Base-by-base conservation (phyloP, 2,329 filamentous ascomycete species). In the Chalaropsis ovoidea region DNA sequence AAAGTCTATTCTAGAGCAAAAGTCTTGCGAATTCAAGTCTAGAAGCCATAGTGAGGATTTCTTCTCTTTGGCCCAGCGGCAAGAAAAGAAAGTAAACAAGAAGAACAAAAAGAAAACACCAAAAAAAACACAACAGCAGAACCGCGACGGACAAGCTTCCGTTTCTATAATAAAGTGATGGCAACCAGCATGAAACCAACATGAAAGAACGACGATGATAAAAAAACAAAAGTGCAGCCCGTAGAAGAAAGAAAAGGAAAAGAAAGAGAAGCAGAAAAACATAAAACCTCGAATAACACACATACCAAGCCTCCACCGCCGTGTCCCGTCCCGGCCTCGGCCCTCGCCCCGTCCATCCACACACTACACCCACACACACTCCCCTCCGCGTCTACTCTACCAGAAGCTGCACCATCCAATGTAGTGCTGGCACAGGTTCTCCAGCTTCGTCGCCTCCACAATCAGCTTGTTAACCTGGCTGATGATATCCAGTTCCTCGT, bases 331-430 rank as follows among this genome's bases (percentile, higher is more conserved):
- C 35, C 43, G 17, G 13, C 17, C 42, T 11, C 42, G 11, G 42
- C 42, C 17, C 42, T 8, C 3, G 31, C 31, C 31, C 31, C 31
- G 19, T 49, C 43, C 43, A 45, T 45, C 17, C 4, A 15, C 17
- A 45, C 43, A 3, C 2, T 19, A 15, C n/a, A 49, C 19, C 45
- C 10, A 19, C n/a, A n/a, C 24, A 22, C 52, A 27, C 15, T 24
- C 45, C 63, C 42, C 15, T 39, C 24, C n/a, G 31, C 45, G 5
- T 43, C 63, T 42, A 10, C 42, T 56, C 19, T 68, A 97, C 93
- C 93, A 97, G 81, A 96, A 97, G 76, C 90, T 95, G 77, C 93
- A 97, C 93, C 93, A 97, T 69, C 94, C 94, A 71, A 97, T 96
- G 75, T 96, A 99, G 78, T 97, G 94, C 80, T 97, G 94, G 74